Evolutionary conservation across 306 rosid species (phyloP), one percentile per base, ranked within the genome.

Genomic region (Phaseolus lunatus): DNA sequence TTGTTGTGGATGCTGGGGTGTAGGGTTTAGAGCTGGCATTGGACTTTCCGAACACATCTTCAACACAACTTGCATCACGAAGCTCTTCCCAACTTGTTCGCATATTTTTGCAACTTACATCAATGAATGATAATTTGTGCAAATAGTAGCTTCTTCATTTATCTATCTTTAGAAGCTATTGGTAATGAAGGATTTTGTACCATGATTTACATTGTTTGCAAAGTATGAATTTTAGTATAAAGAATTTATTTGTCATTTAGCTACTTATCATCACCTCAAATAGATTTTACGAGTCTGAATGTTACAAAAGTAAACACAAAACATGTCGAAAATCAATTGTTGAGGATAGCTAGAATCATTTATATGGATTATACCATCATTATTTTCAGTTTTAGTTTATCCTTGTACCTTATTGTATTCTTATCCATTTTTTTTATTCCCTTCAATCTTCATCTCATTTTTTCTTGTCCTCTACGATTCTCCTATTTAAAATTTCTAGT

Each of bases 171-270:
- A n/a, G 19, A 73, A 66, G 45, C 31, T 26, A 10, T 52, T 50
- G 57, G 22, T 67, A 9, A 54, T 56, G 23, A 45, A 33, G n/a
- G n/a, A n/a, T 33, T 53, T 45, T 71, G 47, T 16, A 45, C n/a
- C 33, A 12, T 68, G 48, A 19, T 48, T 75, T 70, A 33, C 75
- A 52, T 56, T 33, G 11, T 75, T 63, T 48, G 13, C 72, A 5
- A 45, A 68, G 78, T 24, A 20, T 10, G 35, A 31, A 23, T 75
- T 79, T 68, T 49, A 24, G 41, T 43, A 16, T 73, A 13, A 61
- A 48, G n/a, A 35, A 20, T 56, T 39, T 29, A 35, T 15, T 52
- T 59, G 31, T 15, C 31, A 26, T 9, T 44, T 58, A 27, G 52
- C 3, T 26, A 47, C 68, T 19, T 26, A 37, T 16, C 19, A 8